Base-by-base conservation (phyloP, 140 eudicot species). In the Cichorium intybus region DNA sequence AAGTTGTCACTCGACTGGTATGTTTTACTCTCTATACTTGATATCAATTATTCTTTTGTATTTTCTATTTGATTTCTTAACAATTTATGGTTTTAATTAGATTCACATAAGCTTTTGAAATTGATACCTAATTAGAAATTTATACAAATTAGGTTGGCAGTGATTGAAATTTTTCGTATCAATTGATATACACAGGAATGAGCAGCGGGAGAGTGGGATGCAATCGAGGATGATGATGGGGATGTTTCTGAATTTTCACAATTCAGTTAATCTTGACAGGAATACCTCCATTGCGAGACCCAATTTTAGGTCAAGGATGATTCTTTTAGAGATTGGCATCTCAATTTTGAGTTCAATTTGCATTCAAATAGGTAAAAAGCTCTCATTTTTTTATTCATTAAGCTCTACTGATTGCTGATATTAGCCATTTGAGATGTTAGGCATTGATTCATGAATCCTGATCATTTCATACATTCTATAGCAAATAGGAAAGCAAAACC, bases 241-340 rank as follows among this genome's bases (percentile, higher is more conserved):
- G n/a, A n/a, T n/a, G 21, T 47, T 24, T 45, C 69, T 43, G 46
- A 67, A 53, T 56, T 53, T 37, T 20, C 43, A 35, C 52, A 26
- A n/a, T 23, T 35, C 0, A 10, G 37, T 23, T 37, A 41, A 67
- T 34, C 24, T 7, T 31, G 56, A 34, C 28, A 46, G 20, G 33
- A 29, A 22, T 18, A 33, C 59, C 12, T 45, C 41, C 54, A 63
- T 27, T 10, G 22, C 6, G 56, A 24, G 26, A 28, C 9, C 20
- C 31, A 18, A 14, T 3, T 24, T 41, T 55, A 68, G 62, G 74
- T 68, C 8, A 37, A 27, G 24, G 35, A 53, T 53, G 62, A 67
- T 24, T 63, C 54, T 35, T 66, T 37, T 53, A 28, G 24, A 34
- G 33, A 23, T 16, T 39, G 20, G 2, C 37, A 61, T 61, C 54